Conservation (phyloP, 306 rosid genomes). For the Prinsepia uniflora region DNA sequence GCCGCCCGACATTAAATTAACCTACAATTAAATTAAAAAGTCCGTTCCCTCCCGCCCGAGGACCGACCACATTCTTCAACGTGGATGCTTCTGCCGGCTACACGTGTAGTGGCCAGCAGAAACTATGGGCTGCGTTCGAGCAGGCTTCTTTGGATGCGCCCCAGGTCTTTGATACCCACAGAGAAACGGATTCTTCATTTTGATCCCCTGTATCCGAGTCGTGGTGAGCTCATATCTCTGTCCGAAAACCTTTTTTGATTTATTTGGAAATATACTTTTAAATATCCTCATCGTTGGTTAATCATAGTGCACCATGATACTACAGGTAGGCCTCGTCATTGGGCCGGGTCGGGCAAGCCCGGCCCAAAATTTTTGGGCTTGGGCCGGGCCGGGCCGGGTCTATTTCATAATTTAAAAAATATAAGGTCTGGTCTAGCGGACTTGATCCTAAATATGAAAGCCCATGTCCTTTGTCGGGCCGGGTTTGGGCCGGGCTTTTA, state of each 20-base stretch:
- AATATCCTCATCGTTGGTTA: too few species aligned
- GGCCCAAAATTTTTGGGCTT: too few species aligned
- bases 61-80: conserved; percentile 18
- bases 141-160: background rate
- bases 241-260: background rate
- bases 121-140: background rate
- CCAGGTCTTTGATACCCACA: background rate
- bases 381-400: too few species aligned
- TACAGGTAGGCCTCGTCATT: too few species aligned
- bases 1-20: conserved; percentile 12
- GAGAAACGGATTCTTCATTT: background rate
- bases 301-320: too few species aligned
- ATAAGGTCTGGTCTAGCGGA: too few species aligned
- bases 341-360: too few species aligned
- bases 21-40: background rate
- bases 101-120: conserved; percentile 1
- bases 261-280: background rate
- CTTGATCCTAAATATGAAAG: too few species aligned
- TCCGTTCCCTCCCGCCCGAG: background rate
- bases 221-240: background rate
- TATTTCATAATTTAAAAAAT: too few species aligned
- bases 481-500: too few species aligned
- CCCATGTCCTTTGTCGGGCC: too few species aligned
- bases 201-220: background rate
- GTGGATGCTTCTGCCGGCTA: background rate